These are phyloP conservation scores for Phtheirospermum japonicum DNA, from an alignment of 257 asterid species.

Conservation along the genomic window DNA sequence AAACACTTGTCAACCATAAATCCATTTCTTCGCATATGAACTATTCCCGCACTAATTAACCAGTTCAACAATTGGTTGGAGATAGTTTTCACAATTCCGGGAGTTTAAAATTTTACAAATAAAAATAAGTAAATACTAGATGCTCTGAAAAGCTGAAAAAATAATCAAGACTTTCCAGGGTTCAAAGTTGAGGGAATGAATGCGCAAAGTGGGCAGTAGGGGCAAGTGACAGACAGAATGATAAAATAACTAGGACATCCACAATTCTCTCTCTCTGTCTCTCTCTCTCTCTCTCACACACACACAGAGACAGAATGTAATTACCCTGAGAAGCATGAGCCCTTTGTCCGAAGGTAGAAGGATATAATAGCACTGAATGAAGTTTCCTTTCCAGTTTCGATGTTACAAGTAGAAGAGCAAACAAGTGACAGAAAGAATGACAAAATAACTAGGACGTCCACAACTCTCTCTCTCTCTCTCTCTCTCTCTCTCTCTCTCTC, in stretches of 20 bases:
- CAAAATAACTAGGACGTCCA: not conserved
- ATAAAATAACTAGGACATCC: not conserved
- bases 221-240: not conserved
- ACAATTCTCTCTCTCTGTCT: not conserved
- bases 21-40: not conserved
- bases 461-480: not conserved
- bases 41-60: not conserved
- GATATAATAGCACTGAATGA: conserved; percentile 72
- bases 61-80: conserved; percentile 4
- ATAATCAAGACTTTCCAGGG: conserved; percentile 1
- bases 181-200: not conserved
- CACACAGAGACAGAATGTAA: conserved; percentile 15
- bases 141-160: not conserved
- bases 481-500: not conserved
- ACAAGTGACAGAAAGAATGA: conserved; percentile 18
- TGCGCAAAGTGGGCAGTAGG: not conserved
- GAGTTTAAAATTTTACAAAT: not conserved
- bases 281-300: not conserved
- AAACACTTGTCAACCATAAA: conserved; percentile 5
- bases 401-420: conserved; percentile 75
- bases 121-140: not conserved
- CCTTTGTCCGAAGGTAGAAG: conserved; percentile 88
- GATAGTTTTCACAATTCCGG: not conserved
- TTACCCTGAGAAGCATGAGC: conserved; percentile 91
- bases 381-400: conserved; percentile 68